These are phyloP conservation scores for Pleurotus tuoliensis DNA, from an alignment of 768 basidiomycete species.

Conservation along the genomic window DNA sequence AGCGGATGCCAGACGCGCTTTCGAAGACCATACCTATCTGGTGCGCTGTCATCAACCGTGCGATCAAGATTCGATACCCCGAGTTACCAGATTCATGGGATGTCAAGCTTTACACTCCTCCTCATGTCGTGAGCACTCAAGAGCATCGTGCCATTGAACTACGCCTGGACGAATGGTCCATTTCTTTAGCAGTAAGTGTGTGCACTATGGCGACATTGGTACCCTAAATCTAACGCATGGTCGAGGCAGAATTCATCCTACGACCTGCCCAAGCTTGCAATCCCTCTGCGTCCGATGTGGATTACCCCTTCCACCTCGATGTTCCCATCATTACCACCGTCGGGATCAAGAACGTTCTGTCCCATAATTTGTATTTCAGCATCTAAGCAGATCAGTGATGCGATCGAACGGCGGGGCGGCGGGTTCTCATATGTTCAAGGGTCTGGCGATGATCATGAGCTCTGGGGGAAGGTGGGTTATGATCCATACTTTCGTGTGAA, in stretches of 20 bases:
- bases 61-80: conserved; percentile 34
- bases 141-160: conserved; percentile 80
- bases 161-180: conserved; percentile 65
- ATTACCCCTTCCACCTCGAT: conserved; percentile 66
- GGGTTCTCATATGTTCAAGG: conserved; percentile 91
- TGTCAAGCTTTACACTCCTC: conserved; percentile 62
- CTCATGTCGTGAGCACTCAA: conserved; percentile 60
- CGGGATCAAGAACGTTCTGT: conserved; percentile 33
- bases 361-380: conserved; percentile 87
- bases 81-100: conserved; percentile 43
- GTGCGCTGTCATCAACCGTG: conserved; percentile 86
- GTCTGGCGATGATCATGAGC: conserved; percentile 92
- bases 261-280: conserved; percentile 49
- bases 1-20: conserved; percentile 90
- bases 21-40: conserved; percentile 94
- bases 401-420: conserved; percentile 53
- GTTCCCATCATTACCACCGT: conserved; percentile 37
- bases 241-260: conserved; percentile 65
- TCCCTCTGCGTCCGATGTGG: conserved; percentile 84
- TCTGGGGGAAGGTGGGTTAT: conserved; percentile 68
- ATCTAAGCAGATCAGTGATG: conserved; percentile 63
- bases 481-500: too few species aligned
- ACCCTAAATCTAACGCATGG: background rate
- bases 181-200: conserved; percentile 54
- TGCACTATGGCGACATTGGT: background rate